Evolutionary conservation across 768 basidiomycete species (phyloP), one percentile per base, ranked within the genome.

Genomic region (Calvatia gigantea): DNA sequence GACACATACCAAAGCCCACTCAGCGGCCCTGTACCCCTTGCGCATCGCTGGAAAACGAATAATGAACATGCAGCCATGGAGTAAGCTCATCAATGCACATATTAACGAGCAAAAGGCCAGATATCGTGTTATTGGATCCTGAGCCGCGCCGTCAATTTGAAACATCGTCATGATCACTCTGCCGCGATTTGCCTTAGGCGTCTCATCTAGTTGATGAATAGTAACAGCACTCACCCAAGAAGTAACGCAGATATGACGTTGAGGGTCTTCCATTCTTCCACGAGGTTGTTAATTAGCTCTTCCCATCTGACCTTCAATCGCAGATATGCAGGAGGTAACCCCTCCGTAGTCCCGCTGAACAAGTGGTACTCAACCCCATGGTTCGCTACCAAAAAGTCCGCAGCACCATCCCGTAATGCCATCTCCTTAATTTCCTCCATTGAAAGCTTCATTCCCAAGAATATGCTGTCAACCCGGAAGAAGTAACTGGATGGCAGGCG

Each of bases 401-500:
- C 37, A 8, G 37, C 37, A 15, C 37, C 37, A 15, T 8, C 37
- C 15, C 17, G 37, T n/a, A 76, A 70, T 0, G 68, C 68, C 72
- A 76, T 74, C 33, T 69, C 64, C 29, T 75, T 70, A 28, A 89
- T 74, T 58, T 86, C 85, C 4, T 79, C 78, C 61, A 79, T 74
- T 57, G 78, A 84, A 39, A 88, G 70, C 38, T 85, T 79, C 1
- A 86, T 85, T 43, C 85, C 84, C 56, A 84, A 79, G 50, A 87
- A 87, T 28, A 89, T 76, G 33, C 78, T 74, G 2, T 82, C 75
- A 17, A 89, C 87, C 1, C 87, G 78, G 1, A 82, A 78, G 65
- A 85, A 89, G 63, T 89, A 89, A n/a, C 87, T 65, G 3, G 80
- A 75, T 2, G 86, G 87, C 4, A 89, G 73, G 28, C 80, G 75